These are phyloP conservation scores for Actinomucor elegans DNA, from an alignment of 371 early-diverging fungal species.

Conservation along the genomic window DNA sequence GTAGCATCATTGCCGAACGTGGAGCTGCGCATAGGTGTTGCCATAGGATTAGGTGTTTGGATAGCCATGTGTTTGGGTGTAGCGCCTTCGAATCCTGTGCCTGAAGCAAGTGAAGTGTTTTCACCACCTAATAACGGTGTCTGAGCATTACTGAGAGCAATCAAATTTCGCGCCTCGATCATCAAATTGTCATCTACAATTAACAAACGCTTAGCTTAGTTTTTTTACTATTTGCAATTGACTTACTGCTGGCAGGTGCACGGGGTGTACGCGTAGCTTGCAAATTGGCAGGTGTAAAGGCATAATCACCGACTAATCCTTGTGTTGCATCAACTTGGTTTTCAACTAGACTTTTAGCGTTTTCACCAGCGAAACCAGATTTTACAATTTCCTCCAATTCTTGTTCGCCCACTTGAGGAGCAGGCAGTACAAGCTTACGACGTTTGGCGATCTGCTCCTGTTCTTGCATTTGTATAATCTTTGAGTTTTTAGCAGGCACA, in stretches of 20 bases:
- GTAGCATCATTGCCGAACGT: constrained; percentile 28
- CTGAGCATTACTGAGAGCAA: constrained; percentile 72
- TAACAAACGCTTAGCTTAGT: no score
- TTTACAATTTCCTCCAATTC: constrained; percentile 93
- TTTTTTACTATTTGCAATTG: no score
- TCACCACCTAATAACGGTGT: constrained; percentile 91
- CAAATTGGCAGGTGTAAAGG: constrained; percentile 55
- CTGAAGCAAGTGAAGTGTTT: constrained; percentile 44
- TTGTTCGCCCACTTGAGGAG: constrained; percentile 88
- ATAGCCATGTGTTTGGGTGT: constrained; percentile 60
- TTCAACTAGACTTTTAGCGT: constrained; percentile 72
- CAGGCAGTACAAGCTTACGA: constrained; percentile 79
- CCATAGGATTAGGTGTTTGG: constrained; percentile 88
- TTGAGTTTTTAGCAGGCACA: constrained; percentile 56
- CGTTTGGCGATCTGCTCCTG: constrained; percentile 75
- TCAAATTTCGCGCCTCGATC: constrained; percentile 82
- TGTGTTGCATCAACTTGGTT: constrained; percentile 64
- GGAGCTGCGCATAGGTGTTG: constrained; percentile 43
- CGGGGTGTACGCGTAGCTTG: constrained; percentile 64
- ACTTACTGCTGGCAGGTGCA: constrained; percentile 56
- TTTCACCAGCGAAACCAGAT: constrained; percentile 82
- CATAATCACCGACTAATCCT: constrained; percentile 72
- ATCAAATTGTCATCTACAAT: constrained; percentile 63
- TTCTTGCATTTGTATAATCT: constrained; percentile 64
- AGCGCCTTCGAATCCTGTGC: constrained; percentile 70